phyloP scores from a whole-genome alignment of 768 basidiomycete genomes.

The Termitomyces sp. region DNA sequence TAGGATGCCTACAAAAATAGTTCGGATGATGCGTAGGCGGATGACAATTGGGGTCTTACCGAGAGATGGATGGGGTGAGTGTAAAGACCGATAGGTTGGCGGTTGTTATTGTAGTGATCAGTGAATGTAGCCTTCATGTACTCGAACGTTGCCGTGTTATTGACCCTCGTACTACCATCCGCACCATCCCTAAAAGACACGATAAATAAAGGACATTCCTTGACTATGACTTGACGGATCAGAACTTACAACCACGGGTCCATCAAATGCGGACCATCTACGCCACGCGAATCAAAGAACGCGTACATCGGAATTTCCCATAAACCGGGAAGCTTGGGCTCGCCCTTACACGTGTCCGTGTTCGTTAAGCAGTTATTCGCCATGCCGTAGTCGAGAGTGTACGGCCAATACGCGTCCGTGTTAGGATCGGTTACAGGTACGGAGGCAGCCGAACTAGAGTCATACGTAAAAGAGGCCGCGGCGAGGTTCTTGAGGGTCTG shows the following conservation, averaged over 20 bases:
- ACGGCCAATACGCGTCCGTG: constrained; percentile 83
- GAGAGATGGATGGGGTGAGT: constrained; percentile 79
- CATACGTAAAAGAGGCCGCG: constrained; percentile 63
- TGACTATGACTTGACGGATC: background rate
- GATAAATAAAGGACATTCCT: background rate
- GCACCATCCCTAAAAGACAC: constrained; percentile 41
- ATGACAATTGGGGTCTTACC: constrained; percentile 26
- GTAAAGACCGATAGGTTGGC: constrained; percentile 79
- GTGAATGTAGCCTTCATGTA: constrained; percentile 77
- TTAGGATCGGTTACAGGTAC: constrained; percentile 60
- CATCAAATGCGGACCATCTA: constrained; percentile 65
- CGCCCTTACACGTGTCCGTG: constrained; percentile 56
- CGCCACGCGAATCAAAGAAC: constrained; percentile 59
- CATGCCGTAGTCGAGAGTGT: constrained; percentile 76
- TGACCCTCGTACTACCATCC: constrained; percentile 44
- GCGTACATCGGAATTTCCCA: constrained; percentile 89
- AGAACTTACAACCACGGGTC: constrained; percentile 73
- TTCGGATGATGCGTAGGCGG: background rate
- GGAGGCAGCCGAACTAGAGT: constrained; percentile 58
- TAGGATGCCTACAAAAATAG: constrained; percentile 39
- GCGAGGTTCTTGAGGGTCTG: constrained; percentile 60
- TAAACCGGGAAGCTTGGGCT: constrained; percentile 70
- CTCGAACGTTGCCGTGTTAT: constrained; percentile 60
- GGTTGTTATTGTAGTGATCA: constrained; percentile 68
- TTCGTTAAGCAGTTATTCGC: constrained; percentile 71